Percentiles rank a stretch among this genome's conserved stretches.
These are phyloP conservation scores for Odonthalia washingtoniensis DNA, from an alignment of 31 red algal species.

Conservation along the genomic window DNA sequence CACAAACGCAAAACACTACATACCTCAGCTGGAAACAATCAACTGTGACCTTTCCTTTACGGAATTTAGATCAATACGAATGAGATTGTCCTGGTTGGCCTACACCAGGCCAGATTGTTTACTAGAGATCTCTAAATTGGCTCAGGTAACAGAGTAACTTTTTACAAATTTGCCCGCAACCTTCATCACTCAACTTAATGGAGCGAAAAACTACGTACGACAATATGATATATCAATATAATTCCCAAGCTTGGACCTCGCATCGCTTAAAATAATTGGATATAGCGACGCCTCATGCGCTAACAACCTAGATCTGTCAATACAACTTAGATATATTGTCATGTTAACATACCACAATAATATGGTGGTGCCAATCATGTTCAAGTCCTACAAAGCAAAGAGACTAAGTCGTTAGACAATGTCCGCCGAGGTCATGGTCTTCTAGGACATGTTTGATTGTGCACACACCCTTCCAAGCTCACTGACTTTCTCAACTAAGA, in stretches of 20 bases:
- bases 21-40: neutral
- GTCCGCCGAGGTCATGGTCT: constrained; percentile 30
- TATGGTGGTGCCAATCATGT: neutral
- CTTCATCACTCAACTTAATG: too few species aligned
- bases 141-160: constrained; percentile 35
- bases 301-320: constrained; percentile 32
- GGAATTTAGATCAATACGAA: neutral
- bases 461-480: neutral
- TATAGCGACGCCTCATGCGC: constrained; percentile 52
- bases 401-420: neutral
- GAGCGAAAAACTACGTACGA: too few species aligned
- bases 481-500: neutral
- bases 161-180: too few species aligned
- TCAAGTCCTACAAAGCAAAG: neutral
- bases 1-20: neutral
- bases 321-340: constrained; percentile 29
- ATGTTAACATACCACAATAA: neutral
- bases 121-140: constrained; percentile 36
- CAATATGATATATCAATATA: too few species aligned
- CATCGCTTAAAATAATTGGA: too few species aligned
- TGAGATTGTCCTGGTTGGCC: constrained; percentile 48
- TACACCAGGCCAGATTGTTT: constrained; percentile 23
- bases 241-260: too few species aligned
- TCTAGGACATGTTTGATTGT: constrained; percentile 45
- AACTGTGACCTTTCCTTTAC: constrained; percentile 3